phyloP scores from a whole-genome alignment of 805 yeast genomes.

The Priceomyces haplophilus region DNA sequence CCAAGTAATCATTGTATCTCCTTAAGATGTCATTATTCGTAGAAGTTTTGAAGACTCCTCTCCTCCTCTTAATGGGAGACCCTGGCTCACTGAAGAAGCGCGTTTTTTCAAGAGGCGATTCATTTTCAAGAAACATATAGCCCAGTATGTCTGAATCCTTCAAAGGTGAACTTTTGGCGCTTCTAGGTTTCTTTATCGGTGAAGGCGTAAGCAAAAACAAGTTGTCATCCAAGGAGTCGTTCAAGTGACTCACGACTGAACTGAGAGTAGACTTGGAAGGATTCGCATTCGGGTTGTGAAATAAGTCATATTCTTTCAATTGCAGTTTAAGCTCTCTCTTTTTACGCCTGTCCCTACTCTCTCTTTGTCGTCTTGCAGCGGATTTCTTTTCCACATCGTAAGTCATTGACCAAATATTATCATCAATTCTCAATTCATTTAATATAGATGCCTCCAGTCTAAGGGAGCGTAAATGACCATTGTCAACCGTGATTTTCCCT shows the following conservation, averaged over 20 bases:
- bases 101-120: background rate
- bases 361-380: conserved; percentile 8
- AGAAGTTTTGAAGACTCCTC: conserved; percentile 1
- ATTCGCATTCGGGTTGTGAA: conserved; percentile 12
- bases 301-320: conserved; percentile 15
- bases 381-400: conserved; percentile 26
- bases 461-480: conserved; percentile 64
- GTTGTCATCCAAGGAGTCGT: conserved; percentile 18
- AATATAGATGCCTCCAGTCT: conserved; percentile 6
- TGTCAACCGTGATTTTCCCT: conserved; percentile 60
- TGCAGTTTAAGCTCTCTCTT: conserved; percentile 14
- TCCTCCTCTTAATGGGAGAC: background rate
- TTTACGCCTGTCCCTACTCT: conserved; percentile 8
- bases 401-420: conserved; percentile 39
- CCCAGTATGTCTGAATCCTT: background rate
- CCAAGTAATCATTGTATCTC: conserved; percentile 1
- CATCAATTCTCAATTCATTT: conserved; percentile 13
- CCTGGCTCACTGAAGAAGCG: background rate
- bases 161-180: background rate
- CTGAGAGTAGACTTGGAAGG: background rate
- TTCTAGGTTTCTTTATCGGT: conserved; percentile 23
- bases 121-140: background rate
- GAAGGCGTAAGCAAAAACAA: conserved; percentile 26
- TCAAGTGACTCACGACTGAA: conserved; percentile 3
- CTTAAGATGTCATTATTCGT: background rate